Conservation (phyloP, 495 filamentous ascomycete species). For the Astrothelium subdiscretum region DNA sequence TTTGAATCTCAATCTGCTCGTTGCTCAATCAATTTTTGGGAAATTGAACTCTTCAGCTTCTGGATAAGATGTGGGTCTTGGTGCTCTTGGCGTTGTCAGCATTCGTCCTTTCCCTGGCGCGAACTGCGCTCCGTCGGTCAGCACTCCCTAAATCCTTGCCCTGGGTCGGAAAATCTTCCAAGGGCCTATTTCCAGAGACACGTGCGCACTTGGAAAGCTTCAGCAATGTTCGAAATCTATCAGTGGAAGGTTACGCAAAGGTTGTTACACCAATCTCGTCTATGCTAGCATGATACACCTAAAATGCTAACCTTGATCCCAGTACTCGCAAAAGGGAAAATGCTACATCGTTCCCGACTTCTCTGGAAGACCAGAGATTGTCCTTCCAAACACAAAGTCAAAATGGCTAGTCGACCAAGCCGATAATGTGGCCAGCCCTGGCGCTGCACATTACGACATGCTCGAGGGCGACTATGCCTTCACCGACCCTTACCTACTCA, state of each 20-base stretch:
- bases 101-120: not conserved
- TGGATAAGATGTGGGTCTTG: not conserved
- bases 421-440: conserved; percentile 19
- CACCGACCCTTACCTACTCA: conserved; percentile 16
- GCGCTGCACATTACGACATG: conserved; percentile 20
- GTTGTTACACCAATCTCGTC: not conserved
- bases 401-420: conserved; percentile 20
- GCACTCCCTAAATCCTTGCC: not conserved
- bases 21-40: not conserved
- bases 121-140: not conserved
- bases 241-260: not conserved
- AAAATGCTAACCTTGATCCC: not conserved
- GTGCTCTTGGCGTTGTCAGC: not conserved
- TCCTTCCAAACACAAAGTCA: not conserved
- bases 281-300: not conserved
- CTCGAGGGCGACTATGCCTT: conserved; percentile 22
- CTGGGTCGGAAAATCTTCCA: not conserved
- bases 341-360: not conserved
- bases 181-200: not conserved
- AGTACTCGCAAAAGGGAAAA: conserved; percentile 1
- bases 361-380: not conserved
- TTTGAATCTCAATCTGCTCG: not conserved
- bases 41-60: not conserved
- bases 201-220: not conserved
- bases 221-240: not conserved